Base-by-base conservation (phyloP, 1,139 yeast genomes). In the Sugiyamaella xylanicola region DNA sequence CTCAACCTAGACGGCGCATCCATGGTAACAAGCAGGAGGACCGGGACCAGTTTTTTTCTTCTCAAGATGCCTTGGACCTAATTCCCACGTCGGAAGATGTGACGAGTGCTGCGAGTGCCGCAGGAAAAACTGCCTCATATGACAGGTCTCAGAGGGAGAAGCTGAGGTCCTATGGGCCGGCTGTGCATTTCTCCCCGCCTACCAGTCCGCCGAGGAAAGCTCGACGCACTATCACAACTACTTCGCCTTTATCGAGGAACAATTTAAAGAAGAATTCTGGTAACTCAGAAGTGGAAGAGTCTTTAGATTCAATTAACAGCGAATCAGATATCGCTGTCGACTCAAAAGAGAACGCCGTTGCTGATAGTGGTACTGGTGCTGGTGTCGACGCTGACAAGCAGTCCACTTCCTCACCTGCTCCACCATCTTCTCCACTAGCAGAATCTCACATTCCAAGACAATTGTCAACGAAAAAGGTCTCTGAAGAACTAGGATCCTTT, bases 11-110 rank as follows among this genome's bases (percentile, higher is more conserved):
- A 11, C 25, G 37, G 20, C 48, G 52, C 27, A 39, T 56, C 5
- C 61, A 58, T 43, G 61, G 61, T 13, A 49, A 45, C 9, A 52
- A 50, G 13, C 49, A 35, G 27, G 48, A 47, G 35, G 57, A 59
- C 11, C 56, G 53, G 9, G 53, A 56, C 25, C 56, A 55, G 15
- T 60, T 59, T 40, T 58, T 59, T 42, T 29, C 47, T 16, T 47
- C 61, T 17, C 62, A 60, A 48, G 56, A 55, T 40, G 41, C 42
- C 8, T 37, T 29, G n/a, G 40, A 45, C 19, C 11, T 29, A 32
- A 32, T 8, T 13, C 32, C 32, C 5, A 5, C 32, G 9, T 25
- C 32, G 32, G 5, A 5, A 25, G 32, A 11, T 25, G 11, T 11
- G n/a, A n/a, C n/a, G n/a, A n/a, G n/a, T n/a, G n/a, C n/a, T n/a